Conservation (phyloP, 164 flowering plant species). For the Litsea cubeba region DNA sequence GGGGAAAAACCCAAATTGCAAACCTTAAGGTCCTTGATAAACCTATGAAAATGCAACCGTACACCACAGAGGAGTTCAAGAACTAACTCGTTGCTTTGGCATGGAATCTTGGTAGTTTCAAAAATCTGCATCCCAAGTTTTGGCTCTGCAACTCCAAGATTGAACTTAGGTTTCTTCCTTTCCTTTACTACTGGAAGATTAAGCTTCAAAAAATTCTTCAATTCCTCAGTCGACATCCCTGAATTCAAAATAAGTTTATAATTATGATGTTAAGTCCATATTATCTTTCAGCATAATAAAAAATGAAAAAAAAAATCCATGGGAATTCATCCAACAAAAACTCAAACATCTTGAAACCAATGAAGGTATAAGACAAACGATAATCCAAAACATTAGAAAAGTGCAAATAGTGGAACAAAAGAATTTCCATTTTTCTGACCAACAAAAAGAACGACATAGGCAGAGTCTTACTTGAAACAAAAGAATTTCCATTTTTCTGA, state of each 20-base stretch:
- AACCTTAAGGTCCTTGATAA: constrained; percentile 89
- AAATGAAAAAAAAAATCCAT: background rate
- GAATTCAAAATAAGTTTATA: constrained; percentile 10
- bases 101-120: constrained; percentile 80
- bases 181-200: constrained; percentile 84
- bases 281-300: background rate
- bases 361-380: background rate
- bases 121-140: constrained; percentile 84
- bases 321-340: background rate
- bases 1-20: background rate
- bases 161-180: constrained; percentile 74
- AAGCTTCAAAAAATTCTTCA: constrained; percentile 82
- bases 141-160: constrained; percentile 75
- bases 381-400: background rate
- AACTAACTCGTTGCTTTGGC: constrained; percentile 82
- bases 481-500: no score
- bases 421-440: no score
- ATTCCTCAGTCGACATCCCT: constrained; percentile 91
- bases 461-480: no score
- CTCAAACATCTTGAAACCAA: background rate
- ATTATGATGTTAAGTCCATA: background rate
- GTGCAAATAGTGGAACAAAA: no score
- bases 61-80: constrained; percentile 87
- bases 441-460: no score
- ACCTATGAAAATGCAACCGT: constrained; percentile 74